These are phyloP conservation scores for Penicillium sp. DNA, from an alignment of 2,329 filamentous ascomycete species.

Conservation along the genomic window DNA sequence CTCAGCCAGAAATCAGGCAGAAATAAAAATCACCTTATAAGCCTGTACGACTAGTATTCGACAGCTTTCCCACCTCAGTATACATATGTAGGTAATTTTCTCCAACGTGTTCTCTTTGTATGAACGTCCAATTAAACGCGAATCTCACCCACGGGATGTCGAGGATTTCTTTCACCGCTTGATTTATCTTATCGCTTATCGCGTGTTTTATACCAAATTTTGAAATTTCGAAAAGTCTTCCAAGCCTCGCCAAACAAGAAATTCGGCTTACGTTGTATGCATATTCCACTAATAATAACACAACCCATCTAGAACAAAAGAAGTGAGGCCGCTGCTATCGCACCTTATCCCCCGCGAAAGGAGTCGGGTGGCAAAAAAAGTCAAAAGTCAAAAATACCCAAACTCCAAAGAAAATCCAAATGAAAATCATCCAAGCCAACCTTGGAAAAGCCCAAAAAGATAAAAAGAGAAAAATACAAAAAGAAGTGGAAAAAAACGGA, in stretches of 20 bases:
- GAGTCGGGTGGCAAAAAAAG: conserved; percentile 3
- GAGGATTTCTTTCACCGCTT: conserved; percentile 5
- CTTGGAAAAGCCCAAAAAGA: not conserved
- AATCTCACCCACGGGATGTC: not conserved
- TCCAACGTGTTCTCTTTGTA: not conserved
- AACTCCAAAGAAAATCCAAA: not conserved
- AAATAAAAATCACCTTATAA: not conserved
- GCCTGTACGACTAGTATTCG: not conserved
- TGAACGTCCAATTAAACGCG: not conserved
- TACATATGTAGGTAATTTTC: no score
- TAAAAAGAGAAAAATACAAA: not conserved
- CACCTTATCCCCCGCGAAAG: conserved; percentile 9
- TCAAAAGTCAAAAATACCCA: not conserved
- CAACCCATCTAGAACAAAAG: not conserved
- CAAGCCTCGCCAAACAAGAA: not conserved
- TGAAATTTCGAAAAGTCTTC: not conserved
- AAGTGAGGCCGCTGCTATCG: not conserved
- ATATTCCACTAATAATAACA: not conserved
- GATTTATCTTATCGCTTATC: conserved; percentile 8
- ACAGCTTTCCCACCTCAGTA: not conserved
- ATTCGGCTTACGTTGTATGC: not conserved
- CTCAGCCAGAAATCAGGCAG: not conserved
- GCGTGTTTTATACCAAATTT: not conserved
- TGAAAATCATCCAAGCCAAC: not conserved
- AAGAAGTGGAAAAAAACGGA: not conserved